Percentiles rank a stretch among this genome's conserved stretches.
These are phyloP conservation scores for Stachybotrys elegans DNA, from an alignment of 2,329 filamentous ascomycete species.

Conservation along the genomic window DNA sequence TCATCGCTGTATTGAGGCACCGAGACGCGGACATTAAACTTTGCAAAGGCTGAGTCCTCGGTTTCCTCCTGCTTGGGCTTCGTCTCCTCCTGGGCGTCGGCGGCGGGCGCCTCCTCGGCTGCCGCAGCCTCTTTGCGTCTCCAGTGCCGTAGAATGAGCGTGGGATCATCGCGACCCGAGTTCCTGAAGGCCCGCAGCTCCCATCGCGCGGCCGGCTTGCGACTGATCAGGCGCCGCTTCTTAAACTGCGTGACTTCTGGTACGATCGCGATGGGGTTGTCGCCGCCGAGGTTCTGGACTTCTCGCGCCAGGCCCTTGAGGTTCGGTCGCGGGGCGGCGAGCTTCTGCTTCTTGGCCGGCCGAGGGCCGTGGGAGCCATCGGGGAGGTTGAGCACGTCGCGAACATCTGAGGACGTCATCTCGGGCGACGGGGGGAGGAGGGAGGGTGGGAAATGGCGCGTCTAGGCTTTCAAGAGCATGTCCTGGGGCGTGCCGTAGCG, in stretches of 20 bases:
- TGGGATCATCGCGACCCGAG: conserved; percentile 64
- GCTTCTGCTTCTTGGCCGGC: conserved; percentile 71
- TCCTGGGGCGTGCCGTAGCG: no score
- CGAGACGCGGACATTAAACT: conserved; percentile 79
- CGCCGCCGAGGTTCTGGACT: conserved; percentile 60
- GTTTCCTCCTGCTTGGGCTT: conserved; percentile 24
- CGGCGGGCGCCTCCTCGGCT: conserved; percentile 22
- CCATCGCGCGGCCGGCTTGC: conserved; percentile 58
- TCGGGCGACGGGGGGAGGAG: no score
- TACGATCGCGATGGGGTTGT: conserved; percentile 63
- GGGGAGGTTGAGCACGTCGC: conserved; percentile 81
- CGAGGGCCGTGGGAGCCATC: conserved; percentile 46
- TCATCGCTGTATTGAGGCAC: conserved; percentile 81
- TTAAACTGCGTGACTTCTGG: conserved; percentile 56
- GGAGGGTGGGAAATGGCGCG: no score
- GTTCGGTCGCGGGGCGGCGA: conserved; percentile 53
- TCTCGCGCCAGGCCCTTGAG: conserved; percentile 61
- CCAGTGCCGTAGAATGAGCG: conserved; percentile 74
- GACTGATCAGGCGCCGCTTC: conserved; percentile 48
- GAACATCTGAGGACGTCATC: conserved; percentile 78
- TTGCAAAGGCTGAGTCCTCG: conserved; percentile 68
- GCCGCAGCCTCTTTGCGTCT: conserved; percentile 50
- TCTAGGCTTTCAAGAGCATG: no score
- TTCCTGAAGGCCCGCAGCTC: conserved; percentile 69
- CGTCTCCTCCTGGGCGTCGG: conserved; percentile 32